A percentile compares a stretch with the other conserved stretches of the same genome.
These are phyloP conservation scores for Cercospora brassicicola DNA, from an alignment of 2,329 filamentous ascomycete species.

Conservation along the genomic window DNA sequence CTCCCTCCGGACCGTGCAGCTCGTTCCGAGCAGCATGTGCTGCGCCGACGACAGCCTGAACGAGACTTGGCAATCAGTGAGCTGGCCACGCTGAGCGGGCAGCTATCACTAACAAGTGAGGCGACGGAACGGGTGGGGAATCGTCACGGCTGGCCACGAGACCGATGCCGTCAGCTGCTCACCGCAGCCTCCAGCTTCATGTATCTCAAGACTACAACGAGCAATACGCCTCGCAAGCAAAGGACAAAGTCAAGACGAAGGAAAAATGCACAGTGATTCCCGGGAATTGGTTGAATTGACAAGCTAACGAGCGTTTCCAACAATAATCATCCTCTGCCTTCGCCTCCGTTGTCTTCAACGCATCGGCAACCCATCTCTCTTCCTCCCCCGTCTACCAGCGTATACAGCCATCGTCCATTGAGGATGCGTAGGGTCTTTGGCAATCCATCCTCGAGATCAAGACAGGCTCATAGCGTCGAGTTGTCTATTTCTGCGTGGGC, in stretches of 20 bases:
- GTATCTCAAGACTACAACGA: neutral
- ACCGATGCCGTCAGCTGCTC: neutral
- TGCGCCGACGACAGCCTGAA: neutral
- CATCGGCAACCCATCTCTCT: conserved; percentile 7
- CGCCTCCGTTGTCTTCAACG: conserved; percentile 10
- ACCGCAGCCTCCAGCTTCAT: neutral
- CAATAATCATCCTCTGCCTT: conserved; percentile 12
- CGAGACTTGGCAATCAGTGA: neutral
- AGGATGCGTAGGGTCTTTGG: conserved; percentile 19
- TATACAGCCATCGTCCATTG: conserved; percentile 20
- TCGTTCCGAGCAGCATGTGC: neutral
- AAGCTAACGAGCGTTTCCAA: conserved; percentile 24
- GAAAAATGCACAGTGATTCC: neutral
- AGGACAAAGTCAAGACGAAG: neutral
- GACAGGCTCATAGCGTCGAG: conserved; percentile 14
- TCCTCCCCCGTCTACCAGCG: conserved; percentile 10
- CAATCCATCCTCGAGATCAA: conserved; percentile 18
- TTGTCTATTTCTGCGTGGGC: conserved; percentile 15
- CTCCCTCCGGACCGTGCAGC: neutral
- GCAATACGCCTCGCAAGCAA: neutral
- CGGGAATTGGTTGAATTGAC: conserved; percentile 22
- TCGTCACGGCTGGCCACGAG: neutral
- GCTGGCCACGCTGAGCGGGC: neutral
- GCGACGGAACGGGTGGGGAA: neutral
- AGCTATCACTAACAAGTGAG: neutral